Evolutionary conservation across 169 alveolate species (phyloP), one percentile per base, ranked within the genome.

Genomic region (Cryptosporidium xiaoi): DNA sequence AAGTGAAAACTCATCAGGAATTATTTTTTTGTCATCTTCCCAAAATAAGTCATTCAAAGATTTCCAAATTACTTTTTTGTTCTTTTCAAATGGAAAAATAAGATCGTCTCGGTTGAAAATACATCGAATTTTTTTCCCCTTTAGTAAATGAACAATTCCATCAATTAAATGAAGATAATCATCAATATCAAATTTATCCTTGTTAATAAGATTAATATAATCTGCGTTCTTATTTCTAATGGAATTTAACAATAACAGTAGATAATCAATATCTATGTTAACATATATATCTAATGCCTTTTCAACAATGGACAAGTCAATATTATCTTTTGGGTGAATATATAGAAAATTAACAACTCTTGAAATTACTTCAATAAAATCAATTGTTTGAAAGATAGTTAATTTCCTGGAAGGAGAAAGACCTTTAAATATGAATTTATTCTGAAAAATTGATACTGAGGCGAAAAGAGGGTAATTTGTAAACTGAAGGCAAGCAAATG

Each of bases 401-500:
- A 69, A 53, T 6, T 16, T 3, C 8, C 56, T 69, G 15, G 83
- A 51, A n/a, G 83, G 29, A 6, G 50, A 53, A 31, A 69, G 36
- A 15, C 44, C 20, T 18, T 69, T 34, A 13, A 69, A 69, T 15
- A n/a, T 18, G 33, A 69, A 69, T 13, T 56, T 33, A 34, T 55
- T 40, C 13, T 56, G 27, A 16, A 12, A 53, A 8, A 31, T 0
- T 18, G 31, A 27, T 31, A 31, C 27, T 0, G 66, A 69, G 5
- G 65, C 16, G 27, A 69, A 69, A 69, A 69, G 51, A 31, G 83
- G 83, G 27, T 51, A 69, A 2, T 44, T 48, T 51, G 83, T 51
- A 69, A 69, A 69, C 18, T 69, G 83, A 16, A 55, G 1, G 2
- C 56, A 20, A 31, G 40, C 67, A 40, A 53, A 69, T 27, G 83